phyloP scores from a whole-genome alignment of 176 grass and related monocot genomes.

The Thalia dealbata region DNA sequence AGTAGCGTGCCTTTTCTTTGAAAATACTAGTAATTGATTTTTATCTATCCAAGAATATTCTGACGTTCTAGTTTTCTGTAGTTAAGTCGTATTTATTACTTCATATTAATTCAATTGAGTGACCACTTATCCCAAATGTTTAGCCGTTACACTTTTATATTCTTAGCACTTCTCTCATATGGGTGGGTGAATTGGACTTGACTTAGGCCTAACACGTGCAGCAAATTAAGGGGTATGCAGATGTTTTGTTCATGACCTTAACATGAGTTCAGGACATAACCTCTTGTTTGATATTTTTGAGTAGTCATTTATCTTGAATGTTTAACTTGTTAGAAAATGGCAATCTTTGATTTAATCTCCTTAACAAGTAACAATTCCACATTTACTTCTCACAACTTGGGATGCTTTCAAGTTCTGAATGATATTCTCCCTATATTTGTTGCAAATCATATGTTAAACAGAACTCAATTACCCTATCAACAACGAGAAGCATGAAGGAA shows the following conservation, averaged over 20 bases:
- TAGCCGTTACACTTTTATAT: too few species aligned
- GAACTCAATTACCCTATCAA: neutral
- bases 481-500: neutral
- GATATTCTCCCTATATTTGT: neutral
- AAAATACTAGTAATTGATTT: neutral
- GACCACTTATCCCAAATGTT: too few species aligned
- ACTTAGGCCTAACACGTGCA: too few species aligned
- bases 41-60: neutral
- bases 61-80: neutral
- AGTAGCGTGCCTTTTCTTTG: neutral
- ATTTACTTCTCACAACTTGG: neutral
- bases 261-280: too few species aligned
- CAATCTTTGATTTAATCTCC: too few species aligned
- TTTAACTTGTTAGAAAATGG: too few species aligned
- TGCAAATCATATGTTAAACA: neutral
- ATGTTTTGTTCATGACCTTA: too few species aligned
- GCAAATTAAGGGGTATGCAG: too few species aligned
- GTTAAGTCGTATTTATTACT: neutral
- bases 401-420: neutral
- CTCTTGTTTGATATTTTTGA: too few species aligned
- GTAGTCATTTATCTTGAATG: too few species aligned
- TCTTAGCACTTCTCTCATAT: too few species aligned
- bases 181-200: too few species aligned
- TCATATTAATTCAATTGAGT: neutral
- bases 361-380: neutral